Evolutionary conservation across 75 land plant genomes (phyloP), one percentile per base, ranked within the genome.

Genomic region (Sequoiadendron giganteum): DNA sequence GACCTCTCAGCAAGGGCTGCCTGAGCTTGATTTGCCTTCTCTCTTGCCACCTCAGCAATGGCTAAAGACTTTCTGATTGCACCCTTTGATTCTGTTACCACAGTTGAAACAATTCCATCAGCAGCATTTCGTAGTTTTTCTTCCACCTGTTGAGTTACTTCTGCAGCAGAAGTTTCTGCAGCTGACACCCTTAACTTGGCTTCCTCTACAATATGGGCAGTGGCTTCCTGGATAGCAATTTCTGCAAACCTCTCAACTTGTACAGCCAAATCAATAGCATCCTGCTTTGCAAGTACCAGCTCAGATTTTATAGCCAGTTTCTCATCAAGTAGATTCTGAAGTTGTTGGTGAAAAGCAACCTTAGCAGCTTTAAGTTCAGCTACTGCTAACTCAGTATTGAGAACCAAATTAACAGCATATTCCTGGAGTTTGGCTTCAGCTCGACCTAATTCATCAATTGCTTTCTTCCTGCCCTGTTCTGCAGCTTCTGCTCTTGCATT

Each of bases 121-220:
- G 91, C 86, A 21, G 92, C 90, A 56, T 49, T 83, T 73, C 87
- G 88, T 70, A 95, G 83, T 56, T 89, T 87, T 89, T 92, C 92
- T 88, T 92, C 95, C 85, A 94, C 86, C 8, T 87, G 91, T 84
- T 89, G 86, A 38, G 88, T 89, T 55, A 91, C 91, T 42, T 93
- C 93, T n/a, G 95, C 95, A 84, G 93, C 94, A 79, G 92, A 89
- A 68, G 96, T 95, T 89, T 92, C 93, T 11, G 93, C 96, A 54
- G 91, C 93, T 25, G 92, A 90, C 49, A 92, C 88, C 79, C 89
- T 92, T 72, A 87, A 86, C 70, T 87, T 86, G 1, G 92, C 95
- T 78, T 94, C 95, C 85, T 92, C 94, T 70, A 92, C 86, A 73
- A 94, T 89, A 86, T 90, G 91, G 80, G 92, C 88, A 15, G 92